Percentiles rank a stretch among this genome's conserved stretches.
Evolutionary conservation across 2,329 filamentous ascomycete genomes (phyloP).

Genomic region (Hymenoscyphus infarciens): DNA sequence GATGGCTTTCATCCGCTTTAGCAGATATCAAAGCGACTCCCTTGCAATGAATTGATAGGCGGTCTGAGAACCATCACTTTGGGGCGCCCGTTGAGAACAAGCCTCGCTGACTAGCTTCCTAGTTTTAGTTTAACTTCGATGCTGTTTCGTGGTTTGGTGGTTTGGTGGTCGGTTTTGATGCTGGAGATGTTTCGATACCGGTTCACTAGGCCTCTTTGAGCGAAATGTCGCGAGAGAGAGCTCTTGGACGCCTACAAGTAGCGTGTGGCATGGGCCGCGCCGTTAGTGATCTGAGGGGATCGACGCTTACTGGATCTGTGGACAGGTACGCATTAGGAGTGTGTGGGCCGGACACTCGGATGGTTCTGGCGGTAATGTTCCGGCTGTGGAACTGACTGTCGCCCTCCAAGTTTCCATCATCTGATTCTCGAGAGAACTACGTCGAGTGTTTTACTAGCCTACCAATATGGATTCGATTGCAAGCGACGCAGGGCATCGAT

Average conservation of each 20-base stretch:
- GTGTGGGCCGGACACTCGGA: not conserved
- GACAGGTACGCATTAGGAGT: not conserved
- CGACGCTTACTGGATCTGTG: not conserved
- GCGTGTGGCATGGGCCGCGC: not conserved
- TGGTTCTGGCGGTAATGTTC: not conserved
- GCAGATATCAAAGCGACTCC: not conserved
- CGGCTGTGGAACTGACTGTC: not conserved
- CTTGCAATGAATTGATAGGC: not conserved
- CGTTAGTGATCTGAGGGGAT: not conserved
- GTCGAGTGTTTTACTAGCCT: not conserved
- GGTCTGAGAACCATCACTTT: not conserved
- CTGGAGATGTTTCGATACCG: not conserved
- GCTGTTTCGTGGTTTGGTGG: not conserved
- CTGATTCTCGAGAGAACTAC: not conserved
- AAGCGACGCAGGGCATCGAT: not conserved
- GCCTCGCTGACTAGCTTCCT: not conserved
- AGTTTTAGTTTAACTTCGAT: not conserved
- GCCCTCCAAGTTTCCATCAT: not conserved
- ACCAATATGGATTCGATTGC: conserved; percentile 2
- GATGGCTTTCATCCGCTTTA: not conserved
- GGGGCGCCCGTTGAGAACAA: not conserved
- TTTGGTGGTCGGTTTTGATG: not conserved
- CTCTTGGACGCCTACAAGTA: not conserved
- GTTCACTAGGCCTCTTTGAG: not conserved
- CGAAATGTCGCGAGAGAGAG: not conserved